Base-by-base conservation (phyloP, 331 rosid genomes). In the Cydonia oblonga region DNA sequence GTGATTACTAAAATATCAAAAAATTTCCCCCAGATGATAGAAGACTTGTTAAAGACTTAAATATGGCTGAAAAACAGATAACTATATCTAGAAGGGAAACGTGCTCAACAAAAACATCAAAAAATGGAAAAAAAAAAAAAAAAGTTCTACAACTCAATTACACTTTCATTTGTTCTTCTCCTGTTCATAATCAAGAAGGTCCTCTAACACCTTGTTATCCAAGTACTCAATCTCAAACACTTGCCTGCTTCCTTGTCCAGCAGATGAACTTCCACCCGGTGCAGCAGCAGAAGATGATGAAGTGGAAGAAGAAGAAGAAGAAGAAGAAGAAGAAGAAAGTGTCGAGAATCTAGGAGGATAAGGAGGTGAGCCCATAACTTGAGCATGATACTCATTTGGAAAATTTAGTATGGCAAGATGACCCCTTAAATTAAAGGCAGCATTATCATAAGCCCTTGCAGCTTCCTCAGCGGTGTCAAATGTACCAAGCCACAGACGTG, bases 381-480 rank as follows among this genome's bases (percentile, higher is more conserved):
- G 81, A 51, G 98, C 66, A 75, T 93, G 89, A 28, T 90, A 93
- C 78, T 93, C 97, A 75, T 66, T 76, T 4, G 98, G 98, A 66
- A 93, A 93, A 72, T 93, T 93, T 2, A 93, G 93, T 33, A 70
- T 87, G 15, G 98, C 98, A 51, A 87, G 91, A 71, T 90, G 98
- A 20, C 96, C 97, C 82, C 96, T 86, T 68, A 93, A 70, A 63
- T 86, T 78, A 60, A 89, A 93, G 3, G 97, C 97, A 51, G 92
- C 96, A 24, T 86, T 68, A 72, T 93, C 98, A 52, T 93, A 93
- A 56, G 97, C 97, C 69, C 97, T 75, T 4, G 98, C 98, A 4
- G 98, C 98, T 28, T 93, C 95, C 70, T 93, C 98, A 2, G 98
- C 98, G 0, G 97, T 89, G 51, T 93, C 96, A 22, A 87, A 90